These are phyloP conservation scores for Aureobasidium vineae DNA, from an alignment of 2,329 filamentous ascomycete genomes.

Conservation along the genomic window DNA sequence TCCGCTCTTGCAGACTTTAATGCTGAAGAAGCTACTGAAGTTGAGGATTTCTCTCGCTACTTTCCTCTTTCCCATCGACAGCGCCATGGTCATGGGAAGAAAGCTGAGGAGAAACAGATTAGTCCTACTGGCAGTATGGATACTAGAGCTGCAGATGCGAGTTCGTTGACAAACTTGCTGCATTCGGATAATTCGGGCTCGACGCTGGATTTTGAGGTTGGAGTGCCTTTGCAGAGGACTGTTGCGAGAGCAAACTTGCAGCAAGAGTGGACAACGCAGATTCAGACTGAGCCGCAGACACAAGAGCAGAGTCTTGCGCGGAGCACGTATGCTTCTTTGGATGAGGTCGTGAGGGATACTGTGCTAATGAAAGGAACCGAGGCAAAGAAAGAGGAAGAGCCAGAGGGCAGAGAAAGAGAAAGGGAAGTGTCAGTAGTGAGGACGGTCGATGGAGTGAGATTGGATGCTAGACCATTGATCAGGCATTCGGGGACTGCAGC, in stretches of 20 bases:
- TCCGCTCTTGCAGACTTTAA: slow-evolving; percentile 4
- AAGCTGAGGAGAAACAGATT: neutral
- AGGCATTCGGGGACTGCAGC: neutral
- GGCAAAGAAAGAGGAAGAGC: neutral
- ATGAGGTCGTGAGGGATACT: neutral
- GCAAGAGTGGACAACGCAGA: neutral
- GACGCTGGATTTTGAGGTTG: slow-evolving; percentile 5
- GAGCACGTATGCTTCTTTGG: slow-evolving; percentile 1
- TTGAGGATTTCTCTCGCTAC: neutral
- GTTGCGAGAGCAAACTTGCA: neutral
- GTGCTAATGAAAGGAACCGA: neutral
- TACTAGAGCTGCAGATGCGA: neutral
- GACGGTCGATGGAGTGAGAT: slow-evolving; percentile 1
- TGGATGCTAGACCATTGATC: slow-evolving; percentile 14
- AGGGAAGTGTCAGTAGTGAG: neutral
- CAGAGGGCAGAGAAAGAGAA: neutral
- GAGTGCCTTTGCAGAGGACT: neutral
- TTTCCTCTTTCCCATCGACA: neutral
- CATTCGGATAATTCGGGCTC: slow-evolving; percentile 4
- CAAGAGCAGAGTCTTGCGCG: neutral
- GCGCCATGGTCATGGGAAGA: too few species aligned
- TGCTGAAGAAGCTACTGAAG: slow-evolving; percentile 12
- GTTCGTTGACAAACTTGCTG: neutral
- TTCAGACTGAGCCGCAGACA: slow-evolving; percentile 10
- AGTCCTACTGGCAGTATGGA: neutral